A percentile compares a stretch with the other conserved stretches of the same genome.
These are phyloP conservation scores for Diplodia sapinea DNA, from an alignment of 2,329 filamentous ascomycete species.

Conservation along the genomic window DNA sequence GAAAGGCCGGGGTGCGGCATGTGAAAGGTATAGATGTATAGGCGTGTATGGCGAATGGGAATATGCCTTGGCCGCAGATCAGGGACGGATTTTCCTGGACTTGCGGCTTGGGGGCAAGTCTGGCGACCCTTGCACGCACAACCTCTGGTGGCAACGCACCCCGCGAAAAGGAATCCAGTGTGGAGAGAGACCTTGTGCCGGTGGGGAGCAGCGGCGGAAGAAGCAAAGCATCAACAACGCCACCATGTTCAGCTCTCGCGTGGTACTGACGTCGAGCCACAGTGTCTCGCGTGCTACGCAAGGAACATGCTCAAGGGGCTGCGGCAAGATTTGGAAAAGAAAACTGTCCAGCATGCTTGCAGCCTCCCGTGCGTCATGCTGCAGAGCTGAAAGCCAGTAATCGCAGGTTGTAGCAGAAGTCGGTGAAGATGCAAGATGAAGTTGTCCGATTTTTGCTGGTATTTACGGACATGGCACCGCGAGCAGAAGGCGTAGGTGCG, in stretches of 20 bases:
- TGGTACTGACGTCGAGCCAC: conserved; percentile 8
- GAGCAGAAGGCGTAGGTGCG: background rate
- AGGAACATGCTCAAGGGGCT: conserved; percentile 1
- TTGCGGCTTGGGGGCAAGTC: background rate
- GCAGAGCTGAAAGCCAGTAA: background rate
- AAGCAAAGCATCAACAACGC: background rate
- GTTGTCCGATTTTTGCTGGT: background rate
- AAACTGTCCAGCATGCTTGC: background rate
- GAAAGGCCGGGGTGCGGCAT: conserved; percentile 13
- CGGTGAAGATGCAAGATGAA: background rate
- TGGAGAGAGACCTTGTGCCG: background rate
- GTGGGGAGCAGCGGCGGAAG: background rate
- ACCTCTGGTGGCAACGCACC: background rate
- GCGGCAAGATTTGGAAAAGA: background rate
- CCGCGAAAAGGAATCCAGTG: conserved; percentile 14
- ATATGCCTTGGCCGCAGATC: background rate
- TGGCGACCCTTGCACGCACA: conserved; percentile 4
- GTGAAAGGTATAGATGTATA: conserved; percentile 6
- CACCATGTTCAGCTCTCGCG: background rate
- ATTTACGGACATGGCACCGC: conserved; percentile 14
- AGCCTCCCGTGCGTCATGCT: background rate
- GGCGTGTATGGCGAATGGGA: conserved; percentile 12
- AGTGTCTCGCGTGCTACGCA: conserved; percentile 17
- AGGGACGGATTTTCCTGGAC: conserved; percentile 5
- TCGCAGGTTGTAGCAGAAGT: too few relatives aligned